Conservation (phyloP, 306 rosid genomes). For the Dryas alaskensis region DNA sequence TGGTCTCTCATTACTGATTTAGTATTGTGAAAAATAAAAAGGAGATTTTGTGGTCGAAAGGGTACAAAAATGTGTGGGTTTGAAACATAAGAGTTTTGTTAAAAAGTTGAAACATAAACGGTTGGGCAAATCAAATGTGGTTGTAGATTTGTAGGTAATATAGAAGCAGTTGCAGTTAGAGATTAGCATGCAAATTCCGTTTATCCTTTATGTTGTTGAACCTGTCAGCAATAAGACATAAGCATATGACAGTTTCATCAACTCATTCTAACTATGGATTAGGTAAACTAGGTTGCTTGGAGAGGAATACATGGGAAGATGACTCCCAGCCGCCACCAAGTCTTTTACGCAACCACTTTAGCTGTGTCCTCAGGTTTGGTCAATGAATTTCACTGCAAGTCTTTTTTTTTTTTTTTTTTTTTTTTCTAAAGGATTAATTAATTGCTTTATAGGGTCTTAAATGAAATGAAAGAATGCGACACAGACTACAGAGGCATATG, state of each 20-base stretch:
- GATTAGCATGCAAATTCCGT: conserved; percentile 4
- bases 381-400: conserved; percentile 7
- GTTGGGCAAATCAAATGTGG: conserved; percentile 10
- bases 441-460: neutral
- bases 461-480: neutral
- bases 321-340: conserved; percentile 14
- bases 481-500: neutral
- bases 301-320: neutral
- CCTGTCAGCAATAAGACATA: conserved; percentile 3
- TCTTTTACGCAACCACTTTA: neutral
- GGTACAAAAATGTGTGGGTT: neutral
- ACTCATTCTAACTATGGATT: neutral
- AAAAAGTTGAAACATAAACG: conserved; percentile 13
- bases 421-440: neutral
- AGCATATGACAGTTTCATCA: neutral
- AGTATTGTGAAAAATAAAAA: neutral
- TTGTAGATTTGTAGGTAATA: conserved; percentile 10
- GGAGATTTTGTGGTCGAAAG: neutral
- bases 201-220: neutral
- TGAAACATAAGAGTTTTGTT: conserved; percentile 10
- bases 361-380: neutral
- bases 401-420: neutral
- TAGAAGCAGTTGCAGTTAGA: neutral
- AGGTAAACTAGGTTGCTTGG: conserved; percentile 2
- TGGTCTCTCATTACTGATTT: too few species aligned